Percentiles rank a stretch among this genome's conserved stretches.
phyloP scores from a whole-genome alignment of 441 rosid genomes.

The Jatropha multifida region DNA sequence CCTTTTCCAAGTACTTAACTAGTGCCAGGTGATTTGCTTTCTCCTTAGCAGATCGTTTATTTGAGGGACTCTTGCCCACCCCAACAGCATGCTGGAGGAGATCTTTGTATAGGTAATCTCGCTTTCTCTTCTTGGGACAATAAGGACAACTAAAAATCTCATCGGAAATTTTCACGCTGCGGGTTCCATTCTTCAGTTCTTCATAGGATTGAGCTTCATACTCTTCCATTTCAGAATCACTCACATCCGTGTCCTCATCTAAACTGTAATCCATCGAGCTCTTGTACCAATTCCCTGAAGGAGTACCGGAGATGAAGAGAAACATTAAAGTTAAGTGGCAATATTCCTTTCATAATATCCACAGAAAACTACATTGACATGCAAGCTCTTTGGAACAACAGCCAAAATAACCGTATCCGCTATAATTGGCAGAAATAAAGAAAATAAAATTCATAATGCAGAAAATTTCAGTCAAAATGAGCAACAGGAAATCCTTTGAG shows the following conservation, averaged over 20 bases:
- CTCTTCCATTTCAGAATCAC: slow-evolving; percentile 58
- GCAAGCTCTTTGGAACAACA: neutral
- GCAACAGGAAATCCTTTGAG: neutral
- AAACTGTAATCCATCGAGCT: slow-evolving; percentile 35
- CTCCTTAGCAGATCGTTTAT: slow-evolving; percentile 64
- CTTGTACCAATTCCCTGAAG: slow-evolving; percentile 17
- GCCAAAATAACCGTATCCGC: neutral
- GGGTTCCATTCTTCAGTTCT: slow-evolving; percentile 65
- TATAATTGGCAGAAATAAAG: neutral
- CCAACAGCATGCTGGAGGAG: slow-evolving; percentile 96
- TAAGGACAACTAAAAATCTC: slow-evolving; percentile 70
- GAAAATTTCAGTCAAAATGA: neutral
- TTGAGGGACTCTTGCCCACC: slow-evolving; percentile 71
- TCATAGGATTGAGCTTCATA: slow-evolving; percentile 51
- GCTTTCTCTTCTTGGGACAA: slow-evolving; percentile 74
- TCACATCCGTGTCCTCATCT: slow-evolving; percentile 45
- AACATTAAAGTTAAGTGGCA: neutral
- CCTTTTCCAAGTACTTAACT: slow-evolving; percentile 67
- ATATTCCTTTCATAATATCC: neutral
- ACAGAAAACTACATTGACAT: neutral
- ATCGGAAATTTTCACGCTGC: slow-evolving; percentile 49
- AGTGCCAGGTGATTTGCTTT: slow-evolving; percentile 83
- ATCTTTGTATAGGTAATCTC: slow-evolving; percentile 58
- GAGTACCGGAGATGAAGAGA: slow-evolving; percentile 16
- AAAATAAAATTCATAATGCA: neutral